Evolutionary conservation across 228 moss, liverwort and hornwort species (phyloP), one percentile per base, ranked within the genome.

Genomic region (Sphagnum fallax): DNA sequence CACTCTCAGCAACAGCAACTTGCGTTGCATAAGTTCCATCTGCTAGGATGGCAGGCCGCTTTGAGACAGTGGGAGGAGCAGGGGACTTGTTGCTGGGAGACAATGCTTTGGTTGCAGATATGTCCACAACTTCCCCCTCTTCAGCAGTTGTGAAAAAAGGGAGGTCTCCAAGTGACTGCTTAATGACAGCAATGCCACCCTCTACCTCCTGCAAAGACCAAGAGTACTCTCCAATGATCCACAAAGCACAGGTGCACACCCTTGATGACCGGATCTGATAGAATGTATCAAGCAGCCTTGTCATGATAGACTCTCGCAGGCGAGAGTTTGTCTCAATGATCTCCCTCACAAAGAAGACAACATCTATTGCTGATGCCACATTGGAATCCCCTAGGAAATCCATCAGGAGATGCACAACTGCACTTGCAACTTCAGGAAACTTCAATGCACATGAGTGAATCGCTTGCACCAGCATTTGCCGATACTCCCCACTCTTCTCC

Each of bases 401-500:
- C 87, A 87, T 87, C 6, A 87, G 74, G 4, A 87, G 72, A 52
- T 87, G 87, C 61, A 87, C 87, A 4, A 87, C 83, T 10, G 80
- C 81, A 78, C 81, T 80, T 53, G 87, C 87, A 66, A 87, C 87
- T 63, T 87, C 87, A 15, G 87, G 87, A 60, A 87, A 87, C 68
- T 83, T 77, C 51, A 87, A 66, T 12, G 83, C 96, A 73, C 96
- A 96, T 6, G 91, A 79, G 75, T 96, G 96, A 64, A 96, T 96
- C 5, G 83, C 87, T 68, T 87, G 87, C 70, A 87, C 87, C 69
- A 87, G 65, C 87, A 87, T 87, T 81, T 83, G 87, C 76, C 87
- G 73, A 71, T 87, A 87, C 75, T 87, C 87, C 58, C 96, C 92
- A 60, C 83, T 88, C 84, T 96, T 96, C 72, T 96, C 96, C 4